Base-by-base conservation (phyloP, 768 basidiomycete species). In the Suillus subalutaceus region DNA sequence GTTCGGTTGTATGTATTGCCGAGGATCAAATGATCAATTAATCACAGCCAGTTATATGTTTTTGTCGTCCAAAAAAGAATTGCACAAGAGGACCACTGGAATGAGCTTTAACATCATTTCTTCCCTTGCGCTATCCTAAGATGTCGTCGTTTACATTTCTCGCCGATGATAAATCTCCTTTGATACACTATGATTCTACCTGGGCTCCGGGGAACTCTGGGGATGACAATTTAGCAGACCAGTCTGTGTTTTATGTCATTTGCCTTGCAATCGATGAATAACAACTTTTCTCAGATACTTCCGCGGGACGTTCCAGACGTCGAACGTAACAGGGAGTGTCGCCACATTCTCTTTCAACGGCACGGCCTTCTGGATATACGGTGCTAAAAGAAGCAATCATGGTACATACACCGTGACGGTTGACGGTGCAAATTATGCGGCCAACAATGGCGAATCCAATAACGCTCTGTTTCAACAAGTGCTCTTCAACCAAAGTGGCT, bases 301-400 rank as follows among this genome's bases (percentile, higher is more conserved):
- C 26, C 72, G 74, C 3, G 78, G 78, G 55, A 82, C 78, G 46
- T 85, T 82, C 65, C 80, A 76, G 66, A 73, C 66, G 6, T 83
- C 84, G 6, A 72, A 77, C n/a, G 70, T 68, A 0, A 67, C 69
- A 40, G 72, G 75, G 10, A 82, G 82, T 7, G 68, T 66, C 32
- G 79, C 75, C 6, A 77, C 76, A 0, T 81, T 86, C 68, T 65
- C 70, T 32, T 87, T 86, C 76, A 83, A 83, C 52, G 86, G 86
- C 18, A 84, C 80, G 13, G 80, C 77, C 6, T 71, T 87, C 23
- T 79, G 80, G 74, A 71, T 87, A 12, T 87, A 80, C 65, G 87
- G 87, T 9, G 80, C 84, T 2, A 83, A 83, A 63, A 78, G 85
- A 30, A 48, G 64, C 7, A 84, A 84, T 63, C 83, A 86, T 68